Evolutionary conservation across 2,329 filamentous ascomycete genomes (phyloP).

Genomic region (Blastomyces parvus): DNA sequence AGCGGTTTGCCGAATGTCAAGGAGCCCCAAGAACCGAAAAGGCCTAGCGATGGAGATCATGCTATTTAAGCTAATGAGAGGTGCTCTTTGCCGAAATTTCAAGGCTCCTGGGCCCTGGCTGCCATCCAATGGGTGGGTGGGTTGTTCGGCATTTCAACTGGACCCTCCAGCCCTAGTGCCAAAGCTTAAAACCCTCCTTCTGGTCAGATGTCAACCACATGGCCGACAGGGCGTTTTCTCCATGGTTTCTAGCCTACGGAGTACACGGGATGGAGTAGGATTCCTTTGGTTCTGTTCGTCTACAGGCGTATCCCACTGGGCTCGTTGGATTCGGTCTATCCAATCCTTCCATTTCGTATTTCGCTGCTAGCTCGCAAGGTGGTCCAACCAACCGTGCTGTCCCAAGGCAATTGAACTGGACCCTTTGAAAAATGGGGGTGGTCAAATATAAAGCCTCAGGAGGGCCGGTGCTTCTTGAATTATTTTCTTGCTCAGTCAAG

Average conservation of each 20-base stretch:
- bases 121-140: neutral
- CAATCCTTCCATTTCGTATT: neutral
- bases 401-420: neutral
- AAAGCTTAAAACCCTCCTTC: neutral
- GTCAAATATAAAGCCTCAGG: neutral
- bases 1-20: neutral
- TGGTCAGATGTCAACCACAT: neutral
- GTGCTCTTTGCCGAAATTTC: neutral
- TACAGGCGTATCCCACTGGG: constrained; percentile 4
- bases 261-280: no score
- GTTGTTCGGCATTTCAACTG: neutral
- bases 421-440: neutral
- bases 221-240: neutral
- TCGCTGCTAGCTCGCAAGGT: neutral
- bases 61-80: neutral
- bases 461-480: neutral
- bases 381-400: no score
- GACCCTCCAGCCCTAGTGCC: neutral
- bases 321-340: neutral
- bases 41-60: neutral
- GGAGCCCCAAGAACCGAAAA: neutral
- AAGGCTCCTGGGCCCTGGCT: no score
- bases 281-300: neutral
- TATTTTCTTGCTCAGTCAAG: neutral
- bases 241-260: no score